phyloP scores from a whole-genome alignment of 2,329 filamentous ascomycete species.

The Huntiella omanensis region DNA sequence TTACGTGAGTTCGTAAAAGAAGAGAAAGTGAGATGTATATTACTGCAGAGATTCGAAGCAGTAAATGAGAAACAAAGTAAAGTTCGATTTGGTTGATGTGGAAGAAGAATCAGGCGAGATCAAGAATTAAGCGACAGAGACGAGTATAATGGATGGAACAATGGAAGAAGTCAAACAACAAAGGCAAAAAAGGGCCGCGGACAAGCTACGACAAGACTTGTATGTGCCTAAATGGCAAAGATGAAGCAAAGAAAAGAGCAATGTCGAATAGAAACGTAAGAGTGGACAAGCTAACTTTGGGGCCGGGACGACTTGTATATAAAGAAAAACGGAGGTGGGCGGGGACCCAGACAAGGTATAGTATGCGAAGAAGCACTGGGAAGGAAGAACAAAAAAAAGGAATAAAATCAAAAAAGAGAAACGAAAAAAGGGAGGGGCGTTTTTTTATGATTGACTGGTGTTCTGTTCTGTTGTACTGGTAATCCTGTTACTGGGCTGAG shows the following conservation, averaged over 20 bases:
- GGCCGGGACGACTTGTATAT: conserved; percentile 3
- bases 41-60: no score
- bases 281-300: conserved; percentile 2
- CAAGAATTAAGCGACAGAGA: background rate
- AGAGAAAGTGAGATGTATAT: background rate
- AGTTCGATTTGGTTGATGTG: background rate
- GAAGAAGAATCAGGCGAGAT: background rate
- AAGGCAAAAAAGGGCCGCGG: conserved; percentile 4
- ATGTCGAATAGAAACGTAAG: conserved; percentile 2
- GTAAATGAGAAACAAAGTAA: background rate
- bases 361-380: background rate
- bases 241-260: conserved; percentile 1
- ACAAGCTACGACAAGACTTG: background rate
- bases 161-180: background rate
- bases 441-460: no score
- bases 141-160: conserved; percentile 3
- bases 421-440: background rate
- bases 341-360: no score
- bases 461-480: no score
- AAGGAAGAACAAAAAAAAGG: conserved; percentile 2
- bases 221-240: conserved; percentile 5
- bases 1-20: background rate
- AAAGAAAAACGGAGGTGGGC: conserved; percentile 8
- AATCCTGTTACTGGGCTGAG: no score
- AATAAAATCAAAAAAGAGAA: background rate